Evolutionary conservation across 768 basidiomycete species (phyloP), one percentile per base, ranked within the genome.

Genomic region (Psilocybe cubensis): DNA sequence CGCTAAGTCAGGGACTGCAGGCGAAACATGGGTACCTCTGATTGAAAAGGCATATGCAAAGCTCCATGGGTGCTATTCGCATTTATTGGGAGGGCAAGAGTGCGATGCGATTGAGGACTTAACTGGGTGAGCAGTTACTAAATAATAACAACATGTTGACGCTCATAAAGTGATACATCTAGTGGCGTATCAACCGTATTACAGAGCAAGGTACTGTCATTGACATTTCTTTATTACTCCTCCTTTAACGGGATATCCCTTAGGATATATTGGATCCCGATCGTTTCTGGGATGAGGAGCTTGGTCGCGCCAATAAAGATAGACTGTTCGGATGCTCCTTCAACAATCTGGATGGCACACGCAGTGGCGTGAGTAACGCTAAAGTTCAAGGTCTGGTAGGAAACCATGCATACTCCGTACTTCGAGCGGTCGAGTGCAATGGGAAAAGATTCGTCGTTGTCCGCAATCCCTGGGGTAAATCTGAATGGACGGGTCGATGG

Each of bases 11-110:
- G 77, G 76, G 1, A 69, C 75, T 4, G 72, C 76, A 45, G 78
- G 77, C 27, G 83, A 84, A 58, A 83, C 81, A 3, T 84, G 83
- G 83, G 80, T 83, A 0, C 79, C 83, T 2, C 66, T 84, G n/a
- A 74, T 84, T n/a, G 83, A 84, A 64, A 84, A 84, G 64, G 83
- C 83, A 2, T 84, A 77, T 56, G 83, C 83, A 2, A 84, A 84
- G 66, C 60, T 83, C 1, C 80, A 84, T 63, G 82, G 82, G 2
- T 75, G 77, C 55, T 79, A 77, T 54, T 66, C 70, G 3, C 68
- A 74, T 38, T 56, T 81, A 29, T 64, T 64, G 12, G 72, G 69
- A 2, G 76, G 78, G 1, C 68, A 68, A 44, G 70, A 76, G 18
- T 74, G 70, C 35, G 82, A 85, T 56, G 83, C 79, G 0, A 75